Evolutionary conservation across 1,139 yeast genomes (phyloP), one percentile per base, ranked within the genome.

Genomic region (Scheffersomyces insectosa): DNA sequence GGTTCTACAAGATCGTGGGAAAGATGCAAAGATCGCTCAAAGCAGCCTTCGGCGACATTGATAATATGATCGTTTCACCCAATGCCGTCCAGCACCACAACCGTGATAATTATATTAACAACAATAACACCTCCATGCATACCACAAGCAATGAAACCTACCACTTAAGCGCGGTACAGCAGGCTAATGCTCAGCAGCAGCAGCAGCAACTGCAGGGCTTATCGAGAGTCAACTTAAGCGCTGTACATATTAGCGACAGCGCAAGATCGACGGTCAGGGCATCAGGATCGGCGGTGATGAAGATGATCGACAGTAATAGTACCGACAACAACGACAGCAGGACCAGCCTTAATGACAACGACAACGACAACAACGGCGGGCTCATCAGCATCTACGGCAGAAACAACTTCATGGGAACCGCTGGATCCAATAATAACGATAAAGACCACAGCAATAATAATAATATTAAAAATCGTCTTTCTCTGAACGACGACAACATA

Each of bases 21-120:
- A 50, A 48, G 45, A 47, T 51, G 51, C 44, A 43, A 12, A 39
- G 36, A n/a, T 48, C 54, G 6, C 43, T 51, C 38, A 42, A 42
- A 23, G 48, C 45, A 6, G 42, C 43, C 5, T 51, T 37, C 35
- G 46, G 46, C 1, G 55, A 49, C 20, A 39, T 45, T 6, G 39
- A 25, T 3, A 16, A 31, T 31, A 31, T 31, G 34, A 31, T 31
- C 15, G 6, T 20, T 5, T 31, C 34, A 10, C 25, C 25, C 25
- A 20, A n/a, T 32, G 34, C 7, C 7, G 12, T 13, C 6, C 12
- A n/a, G 3, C 13, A 32, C 15, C 23, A 32, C 13, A 13, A 11
- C 12, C 13, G 10, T 14, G 45, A 44, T 27, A 45, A 40, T n/a
- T 29, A 10, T 5, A 42, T 42, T 28, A 42, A 44, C n/a, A 32